Conservation (phyloP, 768 basidiomycete species). For the Leccinum olivaceopallidum region DNA sequence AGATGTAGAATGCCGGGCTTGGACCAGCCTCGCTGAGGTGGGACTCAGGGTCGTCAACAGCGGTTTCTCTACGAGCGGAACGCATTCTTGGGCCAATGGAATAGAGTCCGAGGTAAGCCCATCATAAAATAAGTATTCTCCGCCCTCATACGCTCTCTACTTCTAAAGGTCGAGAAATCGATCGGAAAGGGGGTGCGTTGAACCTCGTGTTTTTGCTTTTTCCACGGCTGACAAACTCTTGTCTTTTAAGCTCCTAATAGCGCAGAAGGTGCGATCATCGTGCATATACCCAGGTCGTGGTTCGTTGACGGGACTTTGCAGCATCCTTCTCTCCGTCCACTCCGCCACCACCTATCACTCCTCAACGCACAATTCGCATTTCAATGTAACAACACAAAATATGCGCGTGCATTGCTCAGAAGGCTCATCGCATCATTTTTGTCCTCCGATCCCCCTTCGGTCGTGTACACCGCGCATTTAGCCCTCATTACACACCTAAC, state of each 20-base stretch:
- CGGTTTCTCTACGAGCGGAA: constrained; percentile 39
- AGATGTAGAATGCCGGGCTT: constrained; percentile 68
- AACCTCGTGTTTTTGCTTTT: not conserved
- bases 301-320: constrained; percentile 24
- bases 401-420: constrained; percentile 58
- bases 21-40: constrained; percentile 68
- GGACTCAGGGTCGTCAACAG: constrained; percentile 57
- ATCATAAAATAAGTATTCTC: not conserved
- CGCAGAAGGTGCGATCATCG: constrained; percentile 53
- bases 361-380: constrained; percentile 57
- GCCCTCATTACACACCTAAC: constrained; percentile 50
- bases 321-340: constrained; percentile 66
- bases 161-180: constrained; percentile 55
- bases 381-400: constrained; percentile 53
- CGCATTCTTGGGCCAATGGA: constrained; percentile 47
- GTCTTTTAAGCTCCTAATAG: constrained; percentile 45
- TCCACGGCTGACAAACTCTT: not conserved
- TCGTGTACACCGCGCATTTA: constrained; percentile 56
- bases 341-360: constrained; percentile 57
- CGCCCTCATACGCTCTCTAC: not conserved
- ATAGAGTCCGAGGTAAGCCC: constrained; percentile 53
- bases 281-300: constrained; percentile 10
- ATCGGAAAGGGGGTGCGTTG: constrained; percentile 67
- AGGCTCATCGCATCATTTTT: constrained; percentile 49
- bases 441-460: constrained; percentile 50